Percentiles rank a stretch among this genome's conserved stretches.
These are phyloP conservation scores for Friedmanniomyces simplex DNA, from an alignment of 495 filamentous ascomycete genomes.

Conservation along the genomic window DNA sequence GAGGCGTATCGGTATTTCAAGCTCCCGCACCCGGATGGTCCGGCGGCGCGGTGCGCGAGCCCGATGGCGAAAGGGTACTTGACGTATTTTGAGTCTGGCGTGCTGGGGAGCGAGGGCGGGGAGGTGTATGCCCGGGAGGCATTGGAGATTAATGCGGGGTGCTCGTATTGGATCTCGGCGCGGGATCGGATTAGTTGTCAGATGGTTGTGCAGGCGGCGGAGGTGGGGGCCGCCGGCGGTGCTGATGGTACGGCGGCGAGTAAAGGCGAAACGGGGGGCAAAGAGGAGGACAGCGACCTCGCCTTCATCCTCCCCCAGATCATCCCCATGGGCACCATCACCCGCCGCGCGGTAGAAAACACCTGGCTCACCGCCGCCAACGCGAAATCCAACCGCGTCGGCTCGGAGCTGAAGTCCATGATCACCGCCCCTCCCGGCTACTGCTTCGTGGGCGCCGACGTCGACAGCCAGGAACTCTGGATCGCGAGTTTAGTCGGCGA, in stretches of 20 bases:
- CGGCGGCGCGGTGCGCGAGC: conserved; percentile 66
- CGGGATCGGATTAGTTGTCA: conserved; percentile 85
- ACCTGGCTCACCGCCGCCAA: conserved; percentile 98
- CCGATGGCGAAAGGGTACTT: conserved; percentile 88
- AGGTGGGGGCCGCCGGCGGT: conserved; percentile 23
- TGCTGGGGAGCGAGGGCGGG: conserved; percentile 69
- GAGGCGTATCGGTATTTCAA: conserved; percentile 66
- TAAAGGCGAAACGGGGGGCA: no score
- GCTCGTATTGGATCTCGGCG: conserved; percentile 97
- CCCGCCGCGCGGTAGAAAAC: conserved; percentile 91
- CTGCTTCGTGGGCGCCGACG: conserved; percentile 90
- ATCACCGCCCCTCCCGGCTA: conserved; percentile 85
- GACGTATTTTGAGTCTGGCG: conserved; percentile 81
- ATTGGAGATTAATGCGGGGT: conserved; percentile 94
- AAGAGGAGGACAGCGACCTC: conserved; percentile 31
- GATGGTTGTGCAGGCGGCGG: conserved; percentile 77
- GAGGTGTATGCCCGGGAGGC: conserved; percentile 72
- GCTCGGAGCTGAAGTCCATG: conserved; percentile 96
- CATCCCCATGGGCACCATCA: conserved; percentile 98
- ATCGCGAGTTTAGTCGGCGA: conserved; percentile 94
- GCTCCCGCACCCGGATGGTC: conserved; percentile 90
- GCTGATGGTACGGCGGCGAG: conserved; percentile 6
- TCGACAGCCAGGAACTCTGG: conserved; percentile 98
- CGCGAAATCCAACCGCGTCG: conserved; percentile 87
- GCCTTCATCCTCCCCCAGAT: conserved; percentile 97